Conservation (phyloP, 768 basidiomycete genomes). For the Leccinum disarticulatum region DNA sequence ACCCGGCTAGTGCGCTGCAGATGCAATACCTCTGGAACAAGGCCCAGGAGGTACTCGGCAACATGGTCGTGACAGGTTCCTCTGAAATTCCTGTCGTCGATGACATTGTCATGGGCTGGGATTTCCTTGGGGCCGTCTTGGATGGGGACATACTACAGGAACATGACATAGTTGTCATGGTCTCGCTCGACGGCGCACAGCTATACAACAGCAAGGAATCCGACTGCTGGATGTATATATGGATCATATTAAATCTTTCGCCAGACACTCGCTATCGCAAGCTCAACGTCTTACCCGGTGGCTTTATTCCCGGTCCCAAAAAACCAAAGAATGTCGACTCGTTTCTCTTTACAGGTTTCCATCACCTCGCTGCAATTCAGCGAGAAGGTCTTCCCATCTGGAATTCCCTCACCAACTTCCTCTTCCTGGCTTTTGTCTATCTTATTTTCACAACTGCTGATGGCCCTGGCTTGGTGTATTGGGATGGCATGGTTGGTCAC, state of each 20-base stretch:
- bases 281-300: background rate
- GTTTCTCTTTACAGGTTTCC: slow-evolving; percentile 3
- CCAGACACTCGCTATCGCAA: slow-evolving; percentile 9
- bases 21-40: background rate
- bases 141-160: slow-evolving; percentile 12
- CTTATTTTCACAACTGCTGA: slow-evolving; percentile 25
- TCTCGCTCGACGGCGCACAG: slow-evolving; percentile 36
- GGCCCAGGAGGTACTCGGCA: background rate
- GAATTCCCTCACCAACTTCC: background rate
- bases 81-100: background rate
- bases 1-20: fast-evolving
- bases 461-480: slow-evolving; percentile 22
- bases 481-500: slow-evolving; percentile 39
- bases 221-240: slow-evolving; percentile 35
- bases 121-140: slow-evolving; percentile 5
- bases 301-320: background rate
- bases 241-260: slow-evolving; percentile 27
- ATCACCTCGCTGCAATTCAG: slow-evolving; percentile 4
- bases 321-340: slow-evolving; percentile 6
- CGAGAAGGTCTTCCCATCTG: background rate
- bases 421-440: background rate
- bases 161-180: slow-evolving; percentile 15
- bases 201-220: slow-evolving; percentile 26
- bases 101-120: slow-evolving; percentile 8
- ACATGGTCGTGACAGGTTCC: no score